These are phyloP conservation scores for Heliamphora pulchella DNA, from an alignment of 179 eudicot species.

Conservation along the genomic window DNA sequence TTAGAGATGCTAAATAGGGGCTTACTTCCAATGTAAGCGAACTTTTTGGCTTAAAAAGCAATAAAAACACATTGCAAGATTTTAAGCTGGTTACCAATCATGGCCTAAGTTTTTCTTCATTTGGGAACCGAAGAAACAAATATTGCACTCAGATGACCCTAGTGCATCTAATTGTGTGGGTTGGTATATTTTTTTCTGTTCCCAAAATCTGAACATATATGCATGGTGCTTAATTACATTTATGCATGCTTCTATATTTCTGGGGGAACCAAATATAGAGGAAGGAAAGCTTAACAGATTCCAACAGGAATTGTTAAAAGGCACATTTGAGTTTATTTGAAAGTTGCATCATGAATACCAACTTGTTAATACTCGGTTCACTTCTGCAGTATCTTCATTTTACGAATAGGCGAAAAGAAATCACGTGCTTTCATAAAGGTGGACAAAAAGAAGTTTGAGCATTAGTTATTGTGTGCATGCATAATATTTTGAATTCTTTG, in stretches of 20 bases:
- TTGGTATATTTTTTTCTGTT: background rate
- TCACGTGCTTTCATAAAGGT: background rate
- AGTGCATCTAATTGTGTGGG: background rate
- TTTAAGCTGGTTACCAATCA: no score
- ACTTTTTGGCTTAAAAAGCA: no score
- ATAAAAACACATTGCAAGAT: no score
- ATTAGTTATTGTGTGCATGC: background rate
- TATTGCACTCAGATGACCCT: background rate
- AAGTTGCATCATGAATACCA: background rate
- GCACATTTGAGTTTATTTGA: background rate
- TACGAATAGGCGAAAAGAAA: background rate
- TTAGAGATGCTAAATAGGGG: no score
- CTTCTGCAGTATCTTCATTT: background rate
- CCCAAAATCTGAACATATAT: background rate
- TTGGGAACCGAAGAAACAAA: constrained; percentile 11
- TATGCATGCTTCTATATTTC: background rate
- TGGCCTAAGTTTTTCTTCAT: background rate
- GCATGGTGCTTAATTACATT: no score
- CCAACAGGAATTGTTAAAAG: background rate
- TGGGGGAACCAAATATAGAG: background rate
- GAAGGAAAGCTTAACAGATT: background rate
- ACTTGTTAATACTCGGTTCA: background rate
- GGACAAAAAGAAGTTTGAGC: background rate
- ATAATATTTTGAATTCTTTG: background rate
- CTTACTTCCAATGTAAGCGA: no score